Base-by-base conservation (phyloP, 345 rosid genomes). In the Salix koriyanagi region DNA sequence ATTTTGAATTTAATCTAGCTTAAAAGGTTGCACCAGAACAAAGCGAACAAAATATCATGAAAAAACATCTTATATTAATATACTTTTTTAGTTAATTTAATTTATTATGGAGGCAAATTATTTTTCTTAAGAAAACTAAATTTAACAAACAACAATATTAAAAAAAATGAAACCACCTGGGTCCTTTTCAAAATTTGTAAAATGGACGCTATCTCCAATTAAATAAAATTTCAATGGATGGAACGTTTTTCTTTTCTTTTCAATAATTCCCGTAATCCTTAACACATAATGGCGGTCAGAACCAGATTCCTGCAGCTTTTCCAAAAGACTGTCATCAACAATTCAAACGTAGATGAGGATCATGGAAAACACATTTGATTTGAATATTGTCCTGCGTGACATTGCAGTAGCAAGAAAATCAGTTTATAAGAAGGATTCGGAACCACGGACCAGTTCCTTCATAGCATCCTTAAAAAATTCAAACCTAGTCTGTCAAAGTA, bases 401-500 rank as follows among this genome's bases (percentile, higher is more conserved):
- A 70, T 48, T 11, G 34, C 16, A 19, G 50, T 50, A 50, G 4
- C 34, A 58, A 23, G 37, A 34, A 39, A 36, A 25, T 52, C 70
- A 65, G 46, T 44, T 21, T 34, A 21, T 30, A 65, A 2, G 15
- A 75, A 7, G 16, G n/a, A 37, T 50, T 65, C 15, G 7, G 11
- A 37, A 65, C 5, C 71, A 50, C 23, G 48, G 28, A 52, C 71
- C 67, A 23, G 65, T 11, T 71, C 7, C 23, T n/a, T 21, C 2
- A 56, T 56, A 21, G n/a, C 12, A 21, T 56, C 26, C n/a, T 56
- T n/a, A 26, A 56, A 3, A n/a, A 56, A 21, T n/a, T 56, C 26
- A 56, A 56, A 56, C 81, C 26, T 25, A 25, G 26, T 56, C 74
- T 81, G 67, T 81, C 81, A 25, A 81, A 74, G 67, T 81, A 76